phyloP scores from a whole-genome alignment of 306 rosid species.

The Trifolium fragiferum region DNA sequence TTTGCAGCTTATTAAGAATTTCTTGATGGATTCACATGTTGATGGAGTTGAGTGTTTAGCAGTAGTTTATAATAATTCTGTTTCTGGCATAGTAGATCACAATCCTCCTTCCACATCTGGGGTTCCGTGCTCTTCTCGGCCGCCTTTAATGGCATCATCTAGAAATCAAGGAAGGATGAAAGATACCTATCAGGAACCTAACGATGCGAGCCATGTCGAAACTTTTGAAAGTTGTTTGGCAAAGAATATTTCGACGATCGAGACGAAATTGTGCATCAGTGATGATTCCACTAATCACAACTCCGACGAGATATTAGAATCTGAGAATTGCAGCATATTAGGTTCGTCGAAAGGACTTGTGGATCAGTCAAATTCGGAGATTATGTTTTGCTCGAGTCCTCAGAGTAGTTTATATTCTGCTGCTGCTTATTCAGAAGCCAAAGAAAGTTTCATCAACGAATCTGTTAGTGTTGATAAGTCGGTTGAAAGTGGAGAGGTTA shows the following conservation, averaged over 20 bases:
- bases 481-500: constrained; percentile 62
- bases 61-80: constrained; percentile 57
- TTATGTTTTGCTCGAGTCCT: constrained; percentile 43
- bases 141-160: constrained; percentile 54
- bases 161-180: constrained; percentile 52
- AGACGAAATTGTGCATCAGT: constrained; percentile 46
- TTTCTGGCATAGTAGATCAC: constrained; percentile 47
- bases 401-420: constrained; percentile 33
- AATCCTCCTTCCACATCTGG: constrained; percentile 55
- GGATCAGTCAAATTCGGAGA: constrained; percentile 50
- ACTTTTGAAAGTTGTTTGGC: constrained; percentile 50
- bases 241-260: constrained; percentile 49
- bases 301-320: constrained; percentile 49
- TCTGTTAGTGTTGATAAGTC: constrained; percentile 75
- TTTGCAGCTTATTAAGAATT: constrained; percentile 46
- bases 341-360: constrained; percentile 44
- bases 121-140: constrained; percentile 49
- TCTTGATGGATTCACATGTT: constrained; percentile 63
- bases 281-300: constrained; percentile 49
- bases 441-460: constrained; percentile 80
- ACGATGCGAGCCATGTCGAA: constrained; percentile 36
- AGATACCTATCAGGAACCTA: constrained; percentile 10
- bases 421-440: constrained; percentile 75
- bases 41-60: constrained; percentile 56
- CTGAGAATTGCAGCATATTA: constrained; percentile 43